Percentiles rank a stretch among this genome's conserved stretches.
phyloP scores from a whole-genome alignment of 1,284 basidiomycete species.

The Fomitopsis betulina region DNA sequence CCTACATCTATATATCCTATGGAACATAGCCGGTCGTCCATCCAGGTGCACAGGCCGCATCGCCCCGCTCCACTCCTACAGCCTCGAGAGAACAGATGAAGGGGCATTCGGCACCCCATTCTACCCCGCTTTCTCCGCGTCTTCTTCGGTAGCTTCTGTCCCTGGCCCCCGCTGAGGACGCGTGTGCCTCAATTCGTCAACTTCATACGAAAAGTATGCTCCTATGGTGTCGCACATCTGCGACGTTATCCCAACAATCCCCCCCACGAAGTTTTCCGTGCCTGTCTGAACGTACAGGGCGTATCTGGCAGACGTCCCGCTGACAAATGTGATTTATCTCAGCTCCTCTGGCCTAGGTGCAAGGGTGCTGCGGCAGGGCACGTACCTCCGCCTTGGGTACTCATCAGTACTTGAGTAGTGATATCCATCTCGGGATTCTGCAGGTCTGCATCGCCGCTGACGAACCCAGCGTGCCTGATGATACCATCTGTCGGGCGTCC shows the following conservation, averaged over 20 bases:
- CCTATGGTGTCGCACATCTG: conserved; percentile 41
- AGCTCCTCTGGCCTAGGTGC: background rate
- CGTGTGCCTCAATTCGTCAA: conserved; percentile 23
- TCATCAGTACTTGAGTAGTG: conserved; percentile 25
- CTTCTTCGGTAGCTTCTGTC: background rate
- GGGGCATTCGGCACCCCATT: background rate
- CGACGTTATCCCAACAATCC: conserved; percentile 51
- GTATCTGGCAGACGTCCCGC: background rate
- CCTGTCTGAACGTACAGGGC: conserved; percentile 49
- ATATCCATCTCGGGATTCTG: conserved; percentile 38
- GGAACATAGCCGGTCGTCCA: background rate
- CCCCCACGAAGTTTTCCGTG: conserved; percentile 21
- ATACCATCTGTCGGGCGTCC: conserved; percentile 1
- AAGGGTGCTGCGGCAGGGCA: background rate
- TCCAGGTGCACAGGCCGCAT: background rate
- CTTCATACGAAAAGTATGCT: conserved; percentile 41
- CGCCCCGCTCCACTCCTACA: background rate
- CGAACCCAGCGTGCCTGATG: conserved; percentile 34
- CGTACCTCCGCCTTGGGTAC: conserved; percentile 13
- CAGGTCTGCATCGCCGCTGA: conserved; percentile 65
- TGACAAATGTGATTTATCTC: background rate
- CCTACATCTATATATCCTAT: background rate
- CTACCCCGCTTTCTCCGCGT: background rate
- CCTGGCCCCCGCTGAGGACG: background rate
- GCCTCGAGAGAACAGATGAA: background rate